Evolutionary conservation across 108 stramenopile genomes (phyloP).

Genomic region (Seminavis robusta): DNA sequence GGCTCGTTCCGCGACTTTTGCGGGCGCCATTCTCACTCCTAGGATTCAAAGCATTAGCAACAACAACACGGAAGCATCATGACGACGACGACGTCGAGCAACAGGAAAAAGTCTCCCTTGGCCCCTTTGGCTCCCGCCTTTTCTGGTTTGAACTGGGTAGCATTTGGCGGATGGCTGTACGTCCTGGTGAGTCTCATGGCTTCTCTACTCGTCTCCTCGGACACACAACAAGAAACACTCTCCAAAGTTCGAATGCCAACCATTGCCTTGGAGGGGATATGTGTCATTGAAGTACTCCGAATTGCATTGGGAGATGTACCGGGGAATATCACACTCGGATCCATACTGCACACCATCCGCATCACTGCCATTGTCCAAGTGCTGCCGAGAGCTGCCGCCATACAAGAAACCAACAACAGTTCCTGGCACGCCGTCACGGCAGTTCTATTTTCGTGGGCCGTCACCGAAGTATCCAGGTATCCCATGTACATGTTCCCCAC

Average conservation of each 20-base stretch:
- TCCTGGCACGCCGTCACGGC: no score
- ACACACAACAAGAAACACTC: no score
- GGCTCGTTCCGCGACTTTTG: no score
- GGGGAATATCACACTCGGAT: conserved; percentile 39
- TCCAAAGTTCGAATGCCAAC: no score
- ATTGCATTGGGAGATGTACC: conserved; percentile 40
- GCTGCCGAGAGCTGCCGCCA: conserved; percentile 15
- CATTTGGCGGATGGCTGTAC: conserved; percentile 11
- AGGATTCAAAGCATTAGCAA: no score
- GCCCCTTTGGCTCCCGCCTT: conserved; percentile 8
- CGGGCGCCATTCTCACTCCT: no score
- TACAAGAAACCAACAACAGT: no score
- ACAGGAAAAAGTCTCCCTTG: background rate
- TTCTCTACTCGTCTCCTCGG: background rate
- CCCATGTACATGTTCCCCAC: conserved; percentile 54
- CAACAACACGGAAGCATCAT: no score
- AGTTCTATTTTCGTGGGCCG: conserved; percentile 34
- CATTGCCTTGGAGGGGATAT: conserved; percentile 40
- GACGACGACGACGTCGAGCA: no score
- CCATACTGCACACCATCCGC: conserved; percentile 40
- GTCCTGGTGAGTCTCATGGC: background rate
- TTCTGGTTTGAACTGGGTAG: conserved; percentile 8
- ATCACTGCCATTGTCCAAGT: conserved; percentile 22
- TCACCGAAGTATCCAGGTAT: conserved; percentile 48
- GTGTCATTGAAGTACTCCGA: conserved; percentile 41